Base-by-base conservation (phyloP, 2,329 filamentous ascomycete genomes). In the Juglanconis oblonga region DNA sequence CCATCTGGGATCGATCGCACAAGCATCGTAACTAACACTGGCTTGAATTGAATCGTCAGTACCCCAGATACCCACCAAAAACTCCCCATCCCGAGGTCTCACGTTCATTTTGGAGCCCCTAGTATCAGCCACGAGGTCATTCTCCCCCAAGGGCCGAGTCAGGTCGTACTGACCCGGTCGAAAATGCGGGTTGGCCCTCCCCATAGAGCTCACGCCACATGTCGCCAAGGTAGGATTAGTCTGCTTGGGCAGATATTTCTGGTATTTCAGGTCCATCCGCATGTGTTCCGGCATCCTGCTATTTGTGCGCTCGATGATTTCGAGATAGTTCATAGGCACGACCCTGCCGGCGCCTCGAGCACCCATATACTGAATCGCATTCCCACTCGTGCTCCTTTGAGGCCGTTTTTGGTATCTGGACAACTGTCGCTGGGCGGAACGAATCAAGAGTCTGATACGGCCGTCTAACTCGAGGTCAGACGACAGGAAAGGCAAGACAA, bases 181-280 rank as follows among this genome's bases (percentile, higher is more conserved):
- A 5, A 24, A 17, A 31, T 8, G 33, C n/a, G 59, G 55, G 24
- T 50, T 44, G 7, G 48, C 44, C 35, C 29, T 59, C 5, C 59
- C 59, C n/a, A 62, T 52, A 4, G 59, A 62, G 13, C 59, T 62
- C 33, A 62, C 59, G 3, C 59, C 59, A 29, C 59, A 62, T 13
- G 59, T 62, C 38, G 59, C 59, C 52, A 62, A 8, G 48, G 33
- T 62, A 2, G 59, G 56, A 17, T 62, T 62, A 24, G 14, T 5
- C 44, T 59, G 59, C 48, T 59, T 59, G 5, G 56, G 59, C 5
- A 62, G 40, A 44, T 38, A 32, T 29, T 44, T 32, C 11, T 59
- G 52, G 11, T 62, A 62, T 4, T 7, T 47, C 32, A 62, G 50
- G 4, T 56, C 29, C 13, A n/a, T 49, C 29, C 52, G 57, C 14